Base-by-base conservation (phyloP, 2,329 filamentous ascomycete species). In the Aotearoamyces nothofagi region DNA sequence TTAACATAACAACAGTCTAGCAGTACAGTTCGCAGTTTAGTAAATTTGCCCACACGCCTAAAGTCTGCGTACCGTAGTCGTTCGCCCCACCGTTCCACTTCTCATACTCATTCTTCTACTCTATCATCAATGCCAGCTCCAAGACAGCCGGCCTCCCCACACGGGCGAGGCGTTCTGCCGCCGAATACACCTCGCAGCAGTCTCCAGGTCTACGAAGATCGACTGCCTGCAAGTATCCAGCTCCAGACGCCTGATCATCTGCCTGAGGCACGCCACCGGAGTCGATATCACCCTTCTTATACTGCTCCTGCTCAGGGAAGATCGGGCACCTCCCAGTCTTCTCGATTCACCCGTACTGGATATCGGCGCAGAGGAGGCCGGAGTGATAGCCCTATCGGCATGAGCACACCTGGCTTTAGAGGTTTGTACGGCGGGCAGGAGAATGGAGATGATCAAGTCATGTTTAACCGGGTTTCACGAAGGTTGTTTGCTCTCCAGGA, bases 221-320 rank as follows among this genome's bases (percentile, higher is more conserved):
- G 45, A 14, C 31, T 59, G 25, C 53, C 61, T 5, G 49, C 58
- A 13, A 47, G 49, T 4, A 46, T 44, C 7, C 63, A 66, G 35
- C 61, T 62, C n/a, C 60, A 61, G 39, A 66, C 63, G 8, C 61
- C 63, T 13, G 50, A 51, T 24, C 54, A 63, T 31, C 40, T 66
- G n/a, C 59, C 61, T 1, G 61, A 63, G 42, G 51, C 57, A 26
- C 55, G 58, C 8, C 61, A 63, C 36, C 55, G 48, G 28, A 60
- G 59, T 30, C 55, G 54, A 17, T 46, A 58, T 17, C 44, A 49
- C 9, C 55, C 54, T 8, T 47, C 56, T 9, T 60, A 57, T 38
- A 65, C 61, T 9, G 58, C 54, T 8, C 59, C 61, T 9, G 39
- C 44, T 11, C 33, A 41, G 26, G 35, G 36, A 16, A 22, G 33